These are phyloP conservation scores for Colletotrichum melonis DNA, from an alignment of 2,329 filamentous ascomycete species.

Conservation along the genomic window DNA sequence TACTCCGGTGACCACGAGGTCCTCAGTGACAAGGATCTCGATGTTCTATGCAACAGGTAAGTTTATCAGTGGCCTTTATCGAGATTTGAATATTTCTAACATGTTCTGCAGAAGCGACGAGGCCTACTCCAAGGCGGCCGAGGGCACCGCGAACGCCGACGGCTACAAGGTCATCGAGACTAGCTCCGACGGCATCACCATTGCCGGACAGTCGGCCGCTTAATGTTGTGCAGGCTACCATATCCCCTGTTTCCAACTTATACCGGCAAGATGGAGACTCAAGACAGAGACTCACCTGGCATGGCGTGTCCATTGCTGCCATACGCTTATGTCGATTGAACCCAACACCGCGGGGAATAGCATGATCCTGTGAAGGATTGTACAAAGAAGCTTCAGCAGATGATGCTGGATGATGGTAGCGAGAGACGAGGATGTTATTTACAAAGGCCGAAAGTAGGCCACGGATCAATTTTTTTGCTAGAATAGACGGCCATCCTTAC, in stretches of 20 bases:
- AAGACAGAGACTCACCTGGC: too few species aligned
- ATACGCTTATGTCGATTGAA: neutral
- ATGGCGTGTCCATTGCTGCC: neutral
- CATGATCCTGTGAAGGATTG: neutral
- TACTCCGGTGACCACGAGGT: slow-evolving; percentile 72
- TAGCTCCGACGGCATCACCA: slow-evolving; percentile 61
- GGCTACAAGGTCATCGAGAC: slow-evolving; percentile 86
- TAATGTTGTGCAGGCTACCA: neutral
- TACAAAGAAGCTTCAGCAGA: neutral
- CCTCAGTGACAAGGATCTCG: slow-evolving; percentile 80
- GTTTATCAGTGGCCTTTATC: neutral
- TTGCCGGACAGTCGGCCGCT: slow-evolving; percentile 8
- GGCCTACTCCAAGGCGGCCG: slow-evolving; percentile 78
- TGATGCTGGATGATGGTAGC: neutral
- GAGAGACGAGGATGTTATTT: neutral
- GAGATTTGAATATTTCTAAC: neutral
- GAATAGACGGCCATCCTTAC: neutral
- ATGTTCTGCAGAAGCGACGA: slow-evolving; percentile 59
- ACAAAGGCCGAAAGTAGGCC: neutral
- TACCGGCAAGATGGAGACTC: too few species aligned
- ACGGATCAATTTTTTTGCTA: neutral
- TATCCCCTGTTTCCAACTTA: neutral
- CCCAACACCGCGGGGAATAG: neutral
- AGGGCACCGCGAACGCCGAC: slow-evolving; percentile 78
- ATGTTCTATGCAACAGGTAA: slow-evolving; percentile 80